A percentile compares a stretch with the other conserved stretches of the same genome.
Evolutionary conservation across 2,329 filamentous ascomycete genomes (phyloP).

Genomic region (Mariannaea sp.): DNA sequence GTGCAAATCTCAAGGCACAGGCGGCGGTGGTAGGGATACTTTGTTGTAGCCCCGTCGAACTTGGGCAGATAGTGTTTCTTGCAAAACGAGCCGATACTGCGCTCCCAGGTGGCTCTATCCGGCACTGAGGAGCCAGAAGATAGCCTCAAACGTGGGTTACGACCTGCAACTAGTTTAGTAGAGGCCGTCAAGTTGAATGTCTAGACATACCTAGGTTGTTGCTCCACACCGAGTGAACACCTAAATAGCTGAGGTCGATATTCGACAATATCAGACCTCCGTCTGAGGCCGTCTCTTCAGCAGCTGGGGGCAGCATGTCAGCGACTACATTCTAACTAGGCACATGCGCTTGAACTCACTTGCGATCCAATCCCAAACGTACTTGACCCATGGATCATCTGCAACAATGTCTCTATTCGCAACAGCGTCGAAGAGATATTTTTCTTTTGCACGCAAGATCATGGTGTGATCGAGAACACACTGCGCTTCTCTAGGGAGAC

Average conservation of each 20-base stretch:
- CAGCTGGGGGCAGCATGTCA: too few relatives aligned
- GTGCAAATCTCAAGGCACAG: constrained; percentile 76
- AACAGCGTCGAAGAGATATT: constrained; percentile 66
- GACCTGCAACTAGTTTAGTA: constrained; percentile 46
- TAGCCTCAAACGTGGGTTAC: constrained; percentile 54
- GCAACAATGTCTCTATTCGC: constrained; percentile 69
- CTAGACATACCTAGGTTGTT: constrained; percentile 62
- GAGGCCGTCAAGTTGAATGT: background rate
- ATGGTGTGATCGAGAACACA: constrained; percentile 61
- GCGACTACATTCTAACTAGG: too few relatives aligned
- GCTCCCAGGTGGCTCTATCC: constrained; percentile 61
- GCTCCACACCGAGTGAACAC: constrained; percentile 73
- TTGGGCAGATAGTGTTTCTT: constrained; percentile 64
- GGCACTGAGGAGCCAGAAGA: constrained; percentile 50
- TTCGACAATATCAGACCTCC: constrained; percentile 72
- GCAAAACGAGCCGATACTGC: constrained; percentile 66
- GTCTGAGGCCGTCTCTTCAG: constrained; percentile 66
- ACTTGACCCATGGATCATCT: constrained; percentile 75
- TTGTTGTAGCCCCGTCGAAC: constrained; percentile 67
- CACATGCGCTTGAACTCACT: constrained; percentile 61
- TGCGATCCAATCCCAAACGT: constrained; percentile 77
- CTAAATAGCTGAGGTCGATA: constrained; percentile 76
- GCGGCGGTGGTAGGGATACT: constrained; percentile 71
- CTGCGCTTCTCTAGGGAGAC: constrained; percentile 57
- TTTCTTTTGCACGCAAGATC: constrained; percentile 63